Evolutionary conservation across 352 stramenopile species (phyloP), one percentile per base, ranked within the genome.

Genomic region (Hyaloperonospora brassicae): DNA sequence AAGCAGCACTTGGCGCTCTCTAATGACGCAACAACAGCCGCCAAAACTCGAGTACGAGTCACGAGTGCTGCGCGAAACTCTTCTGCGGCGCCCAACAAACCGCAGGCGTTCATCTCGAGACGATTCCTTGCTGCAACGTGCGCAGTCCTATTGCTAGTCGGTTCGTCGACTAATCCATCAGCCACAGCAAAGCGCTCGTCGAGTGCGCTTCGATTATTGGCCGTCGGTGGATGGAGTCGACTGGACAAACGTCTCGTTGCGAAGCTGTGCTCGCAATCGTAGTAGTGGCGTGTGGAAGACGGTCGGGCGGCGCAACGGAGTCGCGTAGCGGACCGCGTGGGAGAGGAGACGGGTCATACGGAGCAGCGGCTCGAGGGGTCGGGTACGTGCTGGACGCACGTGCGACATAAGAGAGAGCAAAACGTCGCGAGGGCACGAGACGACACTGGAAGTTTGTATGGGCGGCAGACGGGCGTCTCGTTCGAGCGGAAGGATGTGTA

Each of bases 1-100:
- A 2, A 78, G 57, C 14, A 98, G 66, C 9, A 97, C 68, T 99
- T 99, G 48, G 96, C 97, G 51, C 87, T 96, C 79, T 99, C 97
- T 11, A 94, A 64, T 22, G 96, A 98, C 63, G 98, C 96, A 46
- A 99, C 96, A n/a, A 79, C 50, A 25, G 79, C 87, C 30, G 78
- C 87, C 30, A 97, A 69, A 97, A 70, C 48, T 96, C 87, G 21
- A 83, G 76, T 11, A 65, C 75, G 62, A 89, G 78, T 34, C 72
- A 62, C 57, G 45, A n/a, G 86, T n/a, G 81, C 67, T 1, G 70
- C 78, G 56, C 86, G 53, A 81, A 81, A 94, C 52, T 92, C 61
- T 91, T 90, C 36, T 92, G 64, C 59, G 92, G 50, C 30, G 47
- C 64, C 8, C 77, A 84, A 50, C 78, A 82, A 22, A 64, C 52